phyloP scores from a whole-genome alignment of 208 protist genomes.

The Leishmania martiniquensis region DNA sequence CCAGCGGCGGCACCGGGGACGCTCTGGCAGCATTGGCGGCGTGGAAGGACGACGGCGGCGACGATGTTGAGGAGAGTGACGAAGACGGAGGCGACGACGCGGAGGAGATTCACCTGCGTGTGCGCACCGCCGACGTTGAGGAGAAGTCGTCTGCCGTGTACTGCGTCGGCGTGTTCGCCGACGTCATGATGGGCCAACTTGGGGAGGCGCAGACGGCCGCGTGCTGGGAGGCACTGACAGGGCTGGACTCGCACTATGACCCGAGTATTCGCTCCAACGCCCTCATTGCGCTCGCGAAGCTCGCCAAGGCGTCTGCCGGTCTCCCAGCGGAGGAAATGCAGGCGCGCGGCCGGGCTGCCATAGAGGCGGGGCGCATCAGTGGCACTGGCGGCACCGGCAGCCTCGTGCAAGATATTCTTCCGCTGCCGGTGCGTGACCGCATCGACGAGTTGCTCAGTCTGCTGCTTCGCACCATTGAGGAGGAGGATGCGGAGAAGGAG shows the following conservation, averaged over 20 bases:
- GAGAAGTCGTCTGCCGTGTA: slow-evolving; percentile 85
- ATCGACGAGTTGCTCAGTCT: slow-evolving; percentile 57
- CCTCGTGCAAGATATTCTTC: slow-evolving; percentile 56
- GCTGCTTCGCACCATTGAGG: slow-evolving; percentile 48
- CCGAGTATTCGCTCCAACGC: slow-evolving; percentile 70
- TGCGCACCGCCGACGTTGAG: slow-evolving; percentile 85
- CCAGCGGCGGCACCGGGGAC: slow-evolving; percentile 27
- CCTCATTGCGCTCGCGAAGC: slow-evolving; percentile 59
- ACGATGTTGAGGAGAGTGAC: slow-evolving; percentile 30
- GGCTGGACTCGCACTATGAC: slow-evolving; percentile 65
- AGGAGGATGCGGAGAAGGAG: slow-evolving; percentile 68
- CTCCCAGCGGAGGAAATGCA: slow-evolving; percentile 29
- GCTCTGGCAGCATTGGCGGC: slow-evolving; percentile 20
- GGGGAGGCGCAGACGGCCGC: slow-evolving; percentile 45
- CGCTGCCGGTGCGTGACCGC: slow-evolving; percentile 42
- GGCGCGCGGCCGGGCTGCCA: slow-evolving; percentile 25
- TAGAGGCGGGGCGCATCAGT: background rate
- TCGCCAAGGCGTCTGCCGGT: slow-evolving; percentile 62
- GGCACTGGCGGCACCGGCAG: background rate
- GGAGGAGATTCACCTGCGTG: slow-evolving; percentile 66
- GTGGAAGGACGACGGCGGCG: slow-evolving; percentile 28
- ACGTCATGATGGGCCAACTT: slow-evolving; percentile 54
- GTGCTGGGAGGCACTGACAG: slow-evolving; percentile 55
- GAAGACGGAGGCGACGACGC: slow-evolving; percentile 55
- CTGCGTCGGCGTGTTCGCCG: slow-evolving; percentile 81